phyloP scores from a whole-genome alignment of 768 basidiomycete genomes.

The Sarcodon sp. region DNA sequence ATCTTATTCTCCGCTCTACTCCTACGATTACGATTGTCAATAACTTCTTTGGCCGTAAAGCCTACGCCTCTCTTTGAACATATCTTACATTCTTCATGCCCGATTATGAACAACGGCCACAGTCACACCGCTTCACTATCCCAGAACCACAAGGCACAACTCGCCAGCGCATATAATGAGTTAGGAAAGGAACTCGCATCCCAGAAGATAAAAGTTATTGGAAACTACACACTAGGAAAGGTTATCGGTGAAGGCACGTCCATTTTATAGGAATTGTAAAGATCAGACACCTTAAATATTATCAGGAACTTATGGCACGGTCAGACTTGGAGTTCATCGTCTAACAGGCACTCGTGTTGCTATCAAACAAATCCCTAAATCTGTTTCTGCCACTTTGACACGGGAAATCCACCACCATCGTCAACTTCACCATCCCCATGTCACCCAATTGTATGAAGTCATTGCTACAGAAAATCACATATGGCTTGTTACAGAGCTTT shows the following conservation, averaged over 20 bases:
- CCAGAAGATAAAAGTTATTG: slow-evolving; percentile 79
- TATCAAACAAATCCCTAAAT: slow-evolving; percentile 96
- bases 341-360: slow-evolving; percentile 87
- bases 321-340: slow-evolving; percentile 88
- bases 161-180: slow-evolving; percentile 94
- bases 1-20: background rate
- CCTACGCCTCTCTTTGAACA: background rate
- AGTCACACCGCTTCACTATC: slow-evolving; percentile 17
- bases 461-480: slow-evolving; percentile 93
- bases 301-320: slow-evolving; percentile 89
- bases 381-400: slow-evolving; percentile 81
- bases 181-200: slow-evolving; percentile 93
- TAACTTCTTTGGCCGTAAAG: background rate
- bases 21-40: background rate
- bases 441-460: slow-evolving; percentile 95
- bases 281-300: background rate
- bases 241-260: slow-evolving; percentile 87
- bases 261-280: background rate
- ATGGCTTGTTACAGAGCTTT: slow-evolving; percentile 97
- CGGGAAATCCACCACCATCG: slow-evolving; percentile 98
- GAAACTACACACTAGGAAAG: slow-evolving; percentile 89
- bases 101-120: slow-evolving; percentile 6
- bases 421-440: slow-evolving; percentile 88
- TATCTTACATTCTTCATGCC: background rate
- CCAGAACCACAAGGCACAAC: slow-evolving; percentile 72